Percentiles rank a stretch among this genome's conserved stretches.
phyloP scores from a whole-genome alignment of 352 stramenopile species.

The Pythium sukuiense region DNA sequence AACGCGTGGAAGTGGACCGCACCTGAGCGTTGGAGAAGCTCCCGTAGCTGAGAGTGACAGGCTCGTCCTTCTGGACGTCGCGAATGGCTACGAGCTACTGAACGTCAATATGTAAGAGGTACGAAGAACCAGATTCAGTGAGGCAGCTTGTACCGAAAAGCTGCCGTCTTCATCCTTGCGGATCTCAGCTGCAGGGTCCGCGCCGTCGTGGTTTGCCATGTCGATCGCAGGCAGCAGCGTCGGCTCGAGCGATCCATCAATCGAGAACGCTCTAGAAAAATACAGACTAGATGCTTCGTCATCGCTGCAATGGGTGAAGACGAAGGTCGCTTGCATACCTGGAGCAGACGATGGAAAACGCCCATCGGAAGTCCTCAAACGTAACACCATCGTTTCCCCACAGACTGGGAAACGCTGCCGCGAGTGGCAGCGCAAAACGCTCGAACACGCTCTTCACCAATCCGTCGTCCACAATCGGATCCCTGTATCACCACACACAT shows the following conservation, averaged over 20 bases:
- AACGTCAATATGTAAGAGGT: background rate
- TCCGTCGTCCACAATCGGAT: constrained; percentile 50
- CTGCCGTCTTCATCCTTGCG: constrained; percentile 36
- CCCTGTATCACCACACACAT: constrained; percentile 24
- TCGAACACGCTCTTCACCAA: constrained; percentile 54
- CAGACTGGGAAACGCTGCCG: constrained; percentile 35
- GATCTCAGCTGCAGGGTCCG: constrained; percentile 49
- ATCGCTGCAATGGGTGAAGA: background rate
- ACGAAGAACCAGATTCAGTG: background rate
- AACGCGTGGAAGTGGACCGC: background rate
- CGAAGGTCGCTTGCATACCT: constrained; percentile 28
- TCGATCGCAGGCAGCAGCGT: constrained; percentile 75
- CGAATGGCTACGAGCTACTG: constrained; percentile 48
- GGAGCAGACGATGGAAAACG: constrained; percentile 69
- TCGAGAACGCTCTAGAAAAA: constrained; percentile 35
- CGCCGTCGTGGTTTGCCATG: constrained; percentile 69
- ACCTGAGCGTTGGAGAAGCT: constrained; percentile 76
- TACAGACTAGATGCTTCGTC: background rate
- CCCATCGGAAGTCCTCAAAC: constrained; percentile 58
- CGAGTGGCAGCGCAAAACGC: constrained; percentile 38
- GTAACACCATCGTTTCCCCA: constrained; percentile 39
- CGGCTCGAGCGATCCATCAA: constrained; percentile 34
- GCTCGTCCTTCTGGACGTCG: constrained; percentile 39
- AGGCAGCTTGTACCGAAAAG: constrained; percentile 41
- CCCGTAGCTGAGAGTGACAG: constrained; percentile 74